Evolutionary conservation across 257 asterid genomes (phyloP), one percentile per base, ranked within the genome.

Genomic region (Solanum commersonii): DNA sequence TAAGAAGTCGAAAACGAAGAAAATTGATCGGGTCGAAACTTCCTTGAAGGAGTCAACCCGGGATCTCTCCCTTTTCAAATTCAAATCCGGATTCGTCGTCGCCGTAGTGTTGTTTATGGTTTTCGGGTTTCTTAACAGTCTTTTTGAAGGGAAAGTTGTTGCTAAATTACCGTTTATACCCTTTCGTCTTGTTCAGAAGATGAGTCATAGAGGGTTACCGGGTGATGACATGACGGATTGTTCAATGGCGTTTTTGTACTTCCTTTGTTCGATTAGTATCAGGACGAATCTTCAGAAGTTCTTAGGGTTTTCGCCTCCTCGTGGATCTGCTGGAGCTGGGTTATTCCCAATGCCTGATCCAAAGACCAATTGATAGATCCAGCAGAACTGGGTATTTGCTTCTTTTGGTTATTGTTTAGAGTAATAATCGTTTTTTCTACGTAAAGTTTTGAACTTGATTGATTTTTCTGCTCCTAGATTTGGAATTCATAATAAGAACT

Each of bases 201-300:
- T 97, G 99, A 95, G 98, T 88, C 99, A 97, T 60, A 92, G 99
- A 59, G 99, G 99, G 10, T 92, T 97, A 92, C 42, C 91, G 9
- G 99, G 99, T 83, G 93, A 92, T 34, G 99, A 97, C 76, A 94
- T 94, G 99, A 97, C 99, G 67, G 99, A 97, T 93, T 97, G 99
- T 78, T 97, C 99, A 14, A 97, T 97, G 99, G 98, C 99, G 49
- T 97, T 97, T 89, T 60, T 97, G 93, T 97, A 97, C 40, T 87
- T 97, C 4, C 40, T 97, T 88, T 97, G 99, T 87, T 97, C 99
- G 85, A 92, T 97, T 82, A 95, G 99, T 88, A 95, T 97, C 44
- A 90, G 99, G 93, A 97, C 99, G 25, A 97, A 97, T 88, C 89
- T 97, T 88, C 99, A 97, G 98, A 97, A 97, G 93, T 94, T 96